phyloP scores from a whole-genome alignment of 495 filamentous ascomycete genomes.

The Penicillium manginii region DNA sequence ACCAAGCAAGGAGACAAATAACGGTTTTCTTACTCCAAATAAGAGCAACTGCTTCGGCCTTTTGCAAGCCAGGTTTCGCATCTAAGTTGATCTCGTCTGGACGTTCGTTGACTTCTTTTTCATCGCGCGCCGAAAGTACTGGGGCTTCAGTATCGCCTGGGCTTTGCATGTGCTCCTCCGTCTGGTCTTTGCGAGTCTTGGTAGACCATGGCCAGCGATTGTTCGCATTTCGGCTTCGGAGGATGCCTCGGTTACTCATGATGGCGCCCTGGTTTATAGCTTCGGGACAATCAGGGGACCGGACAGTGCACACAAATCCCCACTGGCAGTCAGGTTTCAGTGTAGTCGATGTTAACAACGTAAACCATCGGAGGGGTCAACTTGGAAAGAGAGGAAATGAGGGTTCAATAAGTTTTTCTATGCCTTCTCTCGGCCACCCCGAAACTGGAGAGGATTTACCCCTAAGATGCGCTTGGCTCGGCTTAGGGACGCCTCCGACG shows the following conservation, averaged over 20 bases:
- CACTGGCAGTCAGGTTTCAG: background rate
- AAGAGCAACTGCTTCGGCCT: slow-evolving; percentile 44
- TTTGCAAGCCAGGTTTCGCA: slow-evolving; percentile 45
- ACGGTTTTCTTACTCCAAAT: slow-evolving; percentile 43
- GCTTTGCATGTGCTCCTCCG: background rate
- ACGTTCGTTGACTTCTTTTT: slow-evolving; percentile 34
- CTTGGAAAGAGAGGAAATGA: background rate
- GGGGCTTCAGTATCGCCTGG: background rate
- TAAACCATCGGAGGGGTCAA: background rate
- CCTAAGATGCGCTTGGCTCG: slow-evolving; percentile 5
- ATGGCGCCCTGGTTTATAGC: background rate
- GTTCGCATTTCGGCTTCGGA: background rate
- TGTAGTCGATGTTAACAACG: background rate
- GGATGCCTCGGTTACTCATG: slow-evolving; percentile 5
- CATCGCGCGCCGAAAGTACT: slow-evolving; percentile 10
- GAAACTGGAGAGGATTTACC: slow-evolving; percentile 1
- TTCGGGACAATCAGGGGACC: background rate
- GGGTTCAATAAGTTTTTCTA: slow-evolving; percentile 2
- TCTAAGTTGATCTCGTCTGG: slow-evolving; percentile 32
- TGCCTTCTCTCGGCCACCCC: background rate
- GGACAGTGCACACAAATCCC: background rate
- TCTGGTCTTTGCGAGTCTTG: background rate
- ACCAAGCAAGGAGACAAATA: slow-evolving; percentile 42
- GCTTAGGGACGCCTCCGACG: background rate
- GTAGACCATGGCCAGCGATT: slow-evolving; percentile 3